Evolutionary conservation across 2,329 filamentous ascomycete genomes (phyloP).

Genomic region (Podosphaera xanthii): DNA sequence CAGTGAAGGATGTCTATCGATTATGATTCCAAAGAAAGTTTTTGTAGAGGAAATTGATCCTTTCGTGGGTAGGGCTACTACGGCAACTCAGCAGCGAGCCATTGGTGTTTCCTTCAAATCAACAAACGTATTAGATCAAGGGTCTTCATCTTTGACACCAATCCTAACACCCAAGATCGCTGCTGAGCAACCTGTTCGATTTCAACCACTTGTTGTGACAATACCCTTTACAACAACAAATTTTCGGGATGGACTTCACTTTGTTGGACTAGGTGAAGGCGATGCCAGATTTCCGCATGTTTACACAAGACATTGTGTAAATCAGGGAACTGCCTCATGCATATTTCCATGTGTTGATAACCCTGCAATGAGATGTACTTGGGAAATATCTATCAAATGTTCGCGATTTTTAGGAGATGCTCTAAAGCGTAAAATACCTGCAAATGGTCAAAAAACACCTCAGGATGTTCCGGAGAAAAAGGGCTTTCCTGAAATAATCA

Average conservation of each 20-base stretch:
- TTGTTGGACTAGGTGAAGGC: slow-evolving; percentile 60
- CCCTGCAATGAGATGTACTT: slow-evolving; percentile 55
- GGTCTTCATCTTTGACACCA: slow-evolving; percentile 15
- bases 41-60: slow-evolving; percentile 37
- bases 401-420: slow-evolving; percentile 71
- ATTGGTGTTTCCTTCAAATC: slow-evolving; percentile 10
- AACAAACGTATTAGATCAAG: slow-evolving; percentile 16
- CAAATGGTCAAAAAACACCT: slow-evolving; percentile 16
- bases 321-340: slow-evolving; percentile 58
- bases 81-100: slow-evolving; percentile 21
- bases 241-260: slow-evolving; percentile 73
- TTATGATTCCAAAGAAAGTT: slow-evolving; percentile 35
- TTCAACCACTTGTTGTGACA: slow-evolving; percentile 35
- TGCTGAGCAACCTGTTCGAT: slow-evolving; percentile 20
- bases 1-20: slow-evolving; percentile 31
- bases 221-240: slow-evolving; percentile 59
- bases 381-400: slow-evolving; percentile 72
- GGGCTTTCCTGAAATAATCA: slow-evolving; percentile 7
- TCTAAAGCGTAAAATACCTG: slow-evolving; percentile 24
- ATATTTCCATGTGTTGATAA: slow-evolving; percentile 91
- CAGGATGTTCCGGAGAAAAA: slow-evolving; percentile 20
- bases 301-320: slow-evolving; percentile 64
- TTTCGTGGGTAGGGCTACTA: slow-evolving; percentile 24
- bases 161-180: slow-evolving; percentile 16
- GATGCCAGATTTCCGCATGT: slow-evolving; percentile 75